phyloP scores from a whole-genome alignment of 2,329 filamentous ascomycete species.

The Pestalotiopsis sp. region DNA sequence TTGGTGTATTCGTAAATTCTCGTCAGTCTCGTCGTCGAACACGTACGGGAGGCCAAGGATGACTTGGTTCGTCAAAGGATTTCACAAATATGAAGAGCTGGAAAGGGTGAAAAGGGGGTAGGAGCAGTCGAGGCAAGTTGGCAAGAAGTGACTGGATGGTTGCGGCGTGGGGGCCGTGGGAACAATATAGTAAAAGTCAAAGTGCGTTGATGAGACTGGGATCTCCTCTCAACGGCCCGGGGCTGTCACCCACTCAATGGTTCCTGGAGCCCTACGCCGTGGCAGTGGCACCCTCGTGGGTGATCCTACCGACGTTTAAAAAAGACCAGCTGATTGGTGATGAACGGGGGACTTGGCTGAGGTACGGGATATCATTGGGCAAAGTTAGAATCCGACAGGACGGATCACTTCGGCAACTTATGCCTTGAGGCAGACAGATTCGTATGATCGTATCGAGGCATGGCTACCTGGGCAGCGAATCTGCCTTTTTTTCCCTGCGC shows the following conservation, averaged over 20 bases:
- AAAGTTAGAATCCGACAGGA: background rate
- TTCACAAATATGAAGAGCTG: background rate
- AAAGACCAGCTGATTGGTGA: background rate
- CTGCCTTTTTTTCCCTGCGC: background rate
- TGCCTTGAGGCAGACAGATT: background rate
- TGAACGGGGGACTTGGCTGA: background rate
- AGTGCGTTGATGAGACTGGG: background rate
- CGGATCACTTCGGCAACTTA: background rate
- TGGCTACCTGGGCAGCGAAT: background rate
- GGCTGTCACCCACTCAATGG: conserved; percentile 1
- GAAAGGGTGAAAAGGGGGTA: background rate
- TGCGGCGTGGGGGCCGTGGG: conserved; percentile 3
- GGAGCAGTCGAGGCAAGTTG: background rate
- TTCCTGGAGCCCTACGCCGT: background rate
- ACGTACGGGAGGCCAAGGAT: background rate
- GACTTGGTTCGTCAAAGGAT: background rate
- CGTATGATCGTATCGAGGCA: background rate
- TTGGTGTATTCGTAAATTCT: background rate
- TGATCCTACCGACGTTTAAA: background rate
- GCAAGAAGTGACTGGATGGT: background rate
- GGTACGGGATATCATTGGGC: background rate
- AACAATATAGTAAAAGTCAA: conserved; percentile 1
- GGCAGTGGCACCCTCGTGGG: background rate
- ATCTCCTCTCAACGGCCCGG: background rate
- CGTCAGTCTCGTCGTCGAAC: background rate